Percentiles rank a stretch among this genome's conserved stretches.
Conservation (phyloP, 495 filamentous ascomycete genomes). For the Mytilinidion resinicola region DNA sequence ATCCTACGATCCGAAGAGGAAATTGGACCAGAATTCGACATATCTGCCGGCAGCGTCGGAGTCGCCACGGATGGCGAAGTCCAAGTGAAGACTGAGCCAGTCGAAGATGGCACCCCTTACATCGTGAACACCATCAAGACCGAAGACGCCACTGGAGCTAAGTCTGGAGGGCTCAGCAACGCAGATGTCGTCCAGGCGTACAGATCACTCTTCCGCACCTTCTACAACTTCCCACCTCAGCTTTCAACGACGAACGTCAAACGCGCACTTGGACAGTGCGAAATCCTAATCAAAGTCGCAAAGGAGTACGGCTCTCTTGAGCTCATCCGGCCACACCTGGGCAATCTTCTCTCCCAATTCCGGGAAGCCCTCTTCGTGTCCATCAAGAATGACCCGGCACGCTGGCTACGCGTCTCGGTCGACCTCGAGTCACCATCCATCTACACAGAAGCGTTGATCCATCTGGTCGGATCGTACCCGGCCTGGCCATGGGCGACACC, state of each 20-base stretch:
- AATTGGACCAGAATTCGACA: background rate
- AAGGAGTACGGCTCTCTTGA: slow-evolving; percentile 12
- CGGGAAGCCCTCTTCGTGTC: slow-evolving; percentile 25
- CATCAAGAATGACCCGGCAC: slow-evolving; percentile 24
- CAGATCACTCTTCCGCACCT: background rate
- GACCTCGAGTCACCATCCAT: slow-evolving; percentile 22
- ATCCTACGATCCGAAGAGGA: background rate
- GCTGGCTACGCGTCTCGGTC: slow-evolving; percentile 27
- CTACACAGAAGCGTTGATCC: slow-evolving; percentile 32
- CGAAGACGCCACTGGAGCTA: background rate
- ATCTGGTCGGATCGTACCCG: slow-evolving; percentile 29
- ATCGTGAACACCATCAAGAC: background rate
- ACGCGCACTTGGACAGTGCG: slow-evolving; percentile 16
- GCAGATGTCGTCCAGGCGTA: background rate
- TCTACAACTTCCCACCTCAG: slow-evolving; percentile 15
- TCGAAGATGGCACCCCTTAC: background rate
- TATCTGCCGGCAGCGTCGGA: background rate
- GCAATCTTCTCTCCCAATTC: slow-evolving; percentile 10
- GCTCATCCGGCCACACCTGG: slow-evolving; percentile 16
- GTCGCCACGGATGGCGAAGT: background rate
- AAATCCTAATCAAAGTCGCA: slow-evolving; percentile 19
- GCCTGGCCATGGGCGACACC: slow-evolving; percentile 19
- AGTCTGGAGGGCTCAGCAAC: background rate
- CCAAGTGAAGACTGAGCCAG: background rate
- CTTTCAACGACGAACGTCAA: slow-evolving; percentile 9